Conservation (phyloP, 306 rosid species). For the Vigna reflexopilosa region DNA sequence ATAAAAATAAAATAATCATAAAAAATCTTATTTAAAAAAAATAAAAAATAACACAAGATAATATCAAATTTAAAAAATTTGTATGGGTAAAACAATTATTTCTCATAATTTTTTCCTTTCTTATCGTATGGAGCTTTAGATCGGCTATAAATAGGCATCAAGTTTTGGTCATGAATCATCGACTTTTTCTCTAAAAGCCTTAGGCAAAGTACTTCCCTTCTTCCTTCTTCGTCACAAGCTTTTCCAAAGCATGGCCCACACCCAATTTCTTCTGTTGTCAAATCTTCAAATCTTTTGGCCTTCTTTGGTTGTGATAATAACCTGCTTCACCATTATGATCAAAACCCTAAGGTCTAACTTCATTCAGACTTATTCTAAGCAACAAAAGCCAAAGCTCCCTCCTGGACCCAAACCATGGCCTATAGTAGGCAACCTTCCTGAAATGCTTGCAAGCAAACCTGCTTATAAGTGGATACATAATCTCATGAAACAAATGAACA, state of each 20-base stretch:
- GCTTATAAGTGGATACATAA: constrained; percentile 46
- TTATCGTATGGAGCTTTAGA: not conserved
- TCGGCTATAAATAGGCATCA: not conserved
- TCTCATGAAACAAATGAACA: constrained; percentile 44
- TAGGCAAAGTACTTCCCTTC: not conserved
- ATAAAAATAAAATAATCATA: too few species aligned
- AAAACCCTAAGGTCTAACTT: not conserved
- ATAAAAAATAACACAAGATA: too few species aligned
- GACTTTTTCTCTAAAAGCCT: not conserved
- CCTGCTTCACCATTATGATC: not conserved
- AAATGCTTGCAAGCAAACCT: constrained; percentile 35
- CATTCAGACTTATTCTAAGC: not conserved
- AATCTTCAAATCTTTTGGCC: not conserved
- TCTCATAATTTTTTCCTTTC: too few species aligned
- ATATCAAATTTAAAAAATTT: too few species aligned
- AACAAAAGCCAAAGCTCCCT: not conserved
- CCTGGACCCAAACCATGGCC: too few species aligned
- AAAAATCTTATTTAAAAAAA: too few species aligned
- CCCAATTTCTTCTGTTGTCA: not conserved
- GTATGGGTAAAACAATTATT: too few species aligned
- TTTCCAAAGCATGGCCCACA: constrained; percentile 8
- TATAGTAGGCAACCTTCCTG: too few species aligned
- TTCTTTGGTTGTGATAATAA: not conserved
- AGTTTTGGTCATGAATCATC: not conserved
- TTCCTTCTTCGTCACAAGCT: not conserved